A percentile compares a stretch with the other conserved stretches of the same genome.
Evolutionary conservation across 306 rosid species (phyloP).

Genomic region (Sophora flavescens): DNA sequence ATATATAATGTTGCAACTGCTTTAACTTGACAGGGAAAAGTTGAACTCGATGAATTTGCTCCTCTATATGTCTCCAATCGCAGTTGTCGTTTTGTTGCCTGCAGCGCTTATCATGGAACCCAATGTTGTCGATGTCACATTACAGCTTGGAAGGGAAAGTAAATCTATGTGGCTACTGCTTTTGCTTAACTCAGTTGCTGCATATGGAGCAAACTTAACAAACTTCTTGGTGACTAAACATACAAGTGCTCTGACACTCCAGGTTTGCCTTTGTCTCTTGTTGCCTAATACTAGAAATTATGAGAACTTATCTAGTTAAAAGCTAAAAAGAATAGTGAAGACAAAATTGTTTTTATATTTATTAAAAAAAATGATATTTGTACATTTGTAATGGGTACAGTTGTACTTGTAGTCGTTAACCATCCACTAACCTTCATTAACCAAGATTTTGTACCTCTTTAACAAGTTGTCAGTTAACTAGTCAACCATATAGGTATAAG

Average conservation of each 20-base stretch:
- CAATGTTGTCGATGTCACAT: constrained; percentile 66
- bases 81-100: constrained; percentile 78
- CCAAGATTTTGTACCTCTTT: no score
- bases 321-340: neutral
- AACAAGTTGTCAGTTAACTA: no score
- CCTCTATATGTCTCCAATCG: constrained; percentile 94
- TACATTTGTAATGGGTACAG: no score
- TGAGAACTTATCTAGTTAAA: neutral
- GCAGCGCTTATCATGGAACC: constrained; percentile 96
- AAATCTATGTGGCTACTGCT: constrained; percentile 90
- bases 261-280: constrained; percentile 61
- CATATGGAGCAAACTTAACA: constrained; percentile 88
- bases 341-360: neutral
- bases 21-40: constrained; percentile 78
- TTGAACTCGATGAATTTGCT: constrained; percentile 96
- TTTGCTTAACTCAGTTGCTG: constrained; percentile 81
- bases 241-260: constrained; percentile 95
- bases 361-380: neutral
- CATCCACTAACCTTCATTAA: no score
- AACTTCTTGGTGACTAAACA: constrained; percentile 99
- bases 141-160: constrained; percentile 74
- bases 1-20: constrained; percentile 36
- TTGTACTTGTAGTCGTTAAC: no score
- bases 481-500: no score
- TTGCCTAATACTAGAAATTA: constrained; percentile 23